Evolutionary conservation across 1,284 basidiomycete genomes (phyloP), one percentile per base, ranked within the genome.

Genomic region (Ganoderma sinense): DNA sequence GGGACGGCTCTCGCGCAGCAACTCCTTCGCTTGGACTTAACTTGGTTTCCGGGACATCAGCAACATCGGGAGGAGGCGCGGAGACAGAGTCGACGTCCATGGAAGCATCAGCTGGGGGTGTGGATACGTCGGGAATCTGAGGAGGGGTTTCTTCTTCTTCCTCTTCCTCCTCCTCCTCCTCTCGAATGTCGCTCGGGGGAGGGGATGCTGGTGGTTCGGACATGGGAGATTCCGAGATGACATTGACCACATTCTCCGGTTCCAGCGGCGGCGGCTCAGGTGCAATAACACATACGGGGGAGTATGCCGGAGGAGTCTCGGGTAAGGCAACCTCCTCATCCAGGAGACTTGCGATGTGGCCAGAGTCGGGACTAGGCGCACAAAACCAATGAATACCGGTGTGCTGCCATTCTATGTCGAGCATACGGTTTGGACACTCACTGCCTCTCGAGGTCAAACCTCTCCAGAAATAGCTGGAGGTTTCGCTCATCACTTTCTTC

Each of bases 361-460:
- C 82, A 20, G 80, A 80, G 40, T 84, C 82, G 29, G 80, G 81
- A 69, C 85, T 86, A 63, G 4, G 39, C 29, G 20, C n/a, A 43
- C 39, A 55, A 29, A 10, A 59, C 5, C 36, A 26, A 26, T 26
- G 16, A 61, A 41, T 39, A 43, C 23, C 23, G n/a, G 59, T 40
- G 59, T 18, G 23, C 26, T 23, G 23, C 18, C 59, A 41, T 5
- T 40, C 41, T n/a, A 41, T 3, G 13, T 23, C 59, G 14, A 56
- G 53, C 31, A 56, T 56, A 61, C 3, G 6, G 39, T n/a, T n/a
- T 14, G 48, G 4, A 40, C 31, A 80, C 86, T 73, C 79, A 89
- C 86, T 87, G 81, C 71, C 83, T 81, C 55, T 78, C 73, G 62
- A 91, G 76, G 77, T 89, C 86, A 74, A 87, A 88, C 74, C 83